phyloP scores from a whole-genome alignment of 1,139 yeast genomes.

The Blastobotrys apis region DNA sequence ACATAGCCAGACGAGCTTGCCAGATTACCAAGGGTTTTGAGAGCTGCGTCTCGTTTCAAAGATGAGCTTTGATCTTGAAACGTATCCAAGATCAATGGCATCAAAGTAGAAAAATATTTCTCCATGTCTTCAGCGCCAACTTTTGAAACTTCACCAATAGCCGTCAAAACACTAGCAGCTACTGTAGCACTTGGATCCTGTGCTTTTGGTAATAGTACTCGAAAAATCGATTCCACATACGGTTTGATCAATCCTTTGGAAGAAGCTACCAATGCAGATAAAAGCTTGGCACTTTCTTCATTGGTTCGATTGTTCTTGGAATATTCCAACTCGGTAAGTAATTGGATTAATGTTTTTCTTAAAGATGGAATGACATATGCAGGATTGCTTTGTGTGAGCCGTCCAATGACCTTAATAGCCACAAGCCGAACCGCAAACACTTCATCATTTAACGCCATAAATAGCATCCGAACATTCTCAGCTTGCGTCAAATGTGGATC shows the following conservation, averaged over 20 bases:
- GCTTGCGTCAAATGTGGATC: constrained; percentile 95
- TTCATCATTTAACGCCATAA: constrained; percentile 91
- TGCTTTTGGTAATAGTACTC: constrained; percentile 73
- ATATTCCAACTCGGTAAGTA: constrained; percentile 78
- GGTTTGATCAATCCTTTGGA: constrained; percentile 82
- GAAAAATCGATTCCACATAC: constrained; percentile 83
- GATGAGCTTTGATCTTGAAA: constrained; percentile 89
- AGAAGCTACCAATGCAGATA: constrained; percentile 69
- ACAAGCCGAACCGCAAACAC: constrained; percentile 75
- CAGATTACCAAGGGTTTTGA: constrained; percentile 81
- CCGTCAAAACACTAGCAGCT: constrained; percentile 77
- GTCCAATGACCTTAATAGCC: constrained; percentile 74
- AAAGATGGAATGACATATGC: constrained; percentile 93
- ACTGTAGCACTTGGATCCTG: constrained; percentile 67
- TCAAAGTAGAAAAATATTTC: constrained; percentile 65
- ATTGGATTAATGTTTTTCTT: constrained; percentile 78
- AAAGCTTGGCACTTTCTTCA: constrained; percentile 79
- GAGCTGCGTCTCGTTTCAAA: constrained; percentile 82
- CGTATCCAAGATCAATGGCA: constrained; percentile 84
- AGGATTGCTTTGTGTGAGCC: constrained; percentile 82
- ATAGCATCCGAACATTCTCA: constrained; percentile 75
- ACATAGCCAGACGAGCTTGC: constrained; percentile 93
- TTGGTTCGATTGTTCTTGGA: constrained; percentile 70
- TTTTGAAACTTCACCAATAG: constrained; percentile 85
- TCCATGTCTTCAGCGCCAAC: constrained; percentile 85